Evolutionary conservation across 179 eudicot genomes (phyloP).

Genomic region (Gypsophila paniculata): DNA sequence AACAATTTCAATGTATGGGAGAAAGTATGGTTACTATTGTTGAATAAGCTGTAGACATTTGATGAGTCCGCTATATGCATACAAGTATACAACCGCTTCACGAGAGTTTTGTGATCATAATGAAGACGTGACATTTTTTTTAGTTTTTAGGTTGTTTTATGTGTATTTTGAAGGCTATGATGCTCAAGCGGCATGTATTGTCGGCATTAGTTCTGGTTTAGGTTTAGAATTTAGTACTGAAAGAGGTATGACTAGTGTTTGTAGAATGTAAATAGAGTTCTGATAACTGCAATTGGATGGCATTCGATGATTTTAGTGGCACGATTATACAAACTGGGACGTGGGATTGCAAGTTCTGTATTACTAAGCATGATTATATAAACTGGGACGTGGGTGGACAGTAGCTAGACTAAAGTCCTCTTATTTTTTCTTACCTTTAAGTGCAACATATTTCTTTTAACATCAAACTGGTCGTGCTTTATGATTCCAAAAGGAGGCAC

Average conservation of each 20-base stretch:
- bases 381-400: background rate
- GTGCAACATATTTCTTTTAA: background rate
- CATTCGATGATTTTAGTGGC: no score
- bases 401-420: no score
- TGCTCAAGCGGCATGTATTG: background rate
- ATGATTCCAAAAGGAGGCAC: conserved; percentile 50
- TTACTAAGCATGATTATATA: background rate
- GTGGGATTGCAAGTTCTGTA: background rate
- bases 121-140: background rate
- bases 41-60: no score
- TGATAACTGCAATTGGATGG: background rate
- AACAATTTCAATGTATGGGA: no score
- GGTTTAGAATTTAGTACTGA: background rate
- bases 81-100: background rate
- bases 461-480: background rate
- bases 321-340: no score
- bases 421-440: background rate
- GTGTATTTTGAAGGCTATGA: background rate
- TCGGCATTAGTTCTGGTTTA: background rate
- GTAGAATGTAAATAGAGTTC: background rate
- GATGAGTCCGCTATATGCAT: no score
- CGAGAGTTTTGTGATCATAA: background rate
- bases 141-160: background rate
- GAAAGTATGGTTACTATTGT: no score
- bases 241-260: background rate